These are phyloP conservation scores for Wallacemonas sp. DNA, from an alignment of 208 protist genomes.

Conservation along the genomic window DNA sequence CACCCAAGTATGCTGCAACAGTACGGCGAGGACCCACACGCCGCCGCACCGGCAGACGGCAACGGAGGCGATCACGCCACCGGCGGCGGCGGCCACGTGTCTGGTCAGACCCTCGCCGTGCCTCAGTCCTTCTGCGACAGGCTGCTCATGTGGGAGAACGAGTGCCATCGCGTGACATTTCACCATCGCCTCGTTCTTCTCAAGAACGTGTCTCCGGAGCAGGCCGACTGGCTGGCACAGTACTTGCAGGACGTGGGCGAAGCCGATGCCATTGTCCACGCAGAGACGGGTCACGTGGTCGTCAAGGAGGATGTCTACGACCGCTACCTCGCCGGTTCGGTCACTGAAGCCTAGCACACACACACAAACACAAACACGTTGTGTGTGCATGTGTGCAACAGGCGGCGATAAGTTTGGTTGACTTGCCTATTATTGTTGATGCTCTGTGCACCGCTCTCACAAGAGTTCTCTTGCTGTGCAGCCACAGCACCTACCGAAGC, in stretches of 20 bases:
- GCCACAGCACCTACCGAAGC: too few relatives aligned
- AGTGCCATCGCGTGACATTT: conserved; percentile 83
- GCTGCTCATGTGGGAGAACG: conserved; percentile 85
- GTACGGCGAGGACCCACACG: conserved; percentile 23
- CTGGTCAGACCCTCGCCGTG: conserved; percentile 33
- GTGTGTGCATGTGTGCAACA: too few relatives aligned
- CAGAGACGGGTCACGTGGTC: conserved; percentile 64
- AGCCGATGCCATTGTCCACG: conserved; percentile 58
- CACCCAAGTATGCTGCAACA: conserved; percentile 80
- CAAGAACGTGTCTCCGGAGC: conserved; percentile 51
- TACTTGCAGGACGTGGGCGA: conserved; percentile 51
- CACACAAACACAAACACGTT: too few relatives aligned
- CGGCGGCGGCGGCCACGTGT: conserved; percentile 3
- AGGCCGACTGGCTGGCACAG: conserved; percentile 41
- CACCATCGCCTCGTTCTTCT: conserved; percentile 67
- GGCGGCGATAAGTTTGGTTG: too few relatives aligned
- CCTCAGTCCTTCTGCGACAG: conserved; percentile 90
- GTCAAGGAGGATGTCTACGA: conserved; percentile 68
- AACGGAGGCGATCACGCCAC: neutral
- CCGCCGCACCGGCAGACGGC: neutral
- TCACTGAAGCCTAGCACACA: too few relatives aligned
- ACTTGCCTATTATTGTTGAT: too few relatives aligned
- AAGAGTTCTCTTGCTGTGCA: too few relatives aligned
- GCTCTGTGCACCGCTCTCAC: too few relatives aligned
- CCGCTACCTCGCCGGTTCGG: conserved; percentile 32